Evolutionary conservation across 805 yeast genomes (phyloP), one percentile per base, ranked within the genome.

Genomic region (Kodamaea fukazawae): DNA sequence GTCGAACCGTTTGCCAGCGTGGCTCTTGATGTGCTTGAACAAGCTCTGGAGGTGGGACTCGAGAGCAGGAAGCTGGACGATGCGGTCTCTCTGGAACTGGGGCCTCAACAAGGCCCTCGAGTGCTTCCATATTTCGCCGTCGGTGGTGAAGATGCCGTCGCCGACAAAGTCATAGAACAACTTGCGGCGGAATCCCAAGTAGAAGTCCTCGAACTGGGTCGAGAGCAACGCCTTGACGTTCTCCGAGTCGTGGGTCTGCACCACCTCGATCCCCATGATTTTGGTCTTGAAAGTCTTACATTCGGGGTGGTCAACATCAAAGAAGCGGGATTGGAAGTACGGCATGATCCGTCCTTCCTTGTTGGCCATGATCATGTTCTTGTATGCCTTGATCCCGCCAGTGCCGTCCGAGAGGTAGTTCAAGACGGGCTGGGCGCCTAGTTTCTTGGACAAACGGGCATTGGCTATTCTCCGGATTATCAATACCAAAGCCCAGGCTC

Each of bases 71-170:
- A 67, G 70, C 40, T 68, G 72, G 6, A 70, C 61, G 38, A 67
- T 62, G 46, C 67, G 70, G 39, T 66, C 73, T 51, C 71, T 55
- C 7, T 70, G 64, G 46, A 68, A 68, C 45, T 68, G 72, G 2
- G 73, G 73, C 44, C 72, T 58, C 44, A 67, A 60, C 73, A 68
- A 61, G 14, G 70, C 60, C 42, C 73, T 48, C 5, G 70, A 61
- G 44, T 62, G 65, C 46, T 67, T 66, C 73, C 73, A 68, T 5
- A 71, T 73, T 41, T 54, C 58, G 15, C 64, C 63, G 44, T 67
- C 73, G 44, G 66, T 54, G 7, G 73, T 68, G 49, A 68, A 68
- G 32, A 67, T 66, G 12, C 73, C 73, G 43, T 68, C 71, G 4
- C 73, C 73, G 22, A 67, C 54, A 28, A 67, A 51, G 1, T 71